Evolutionary conservation across 306 rosid genomes (phyloP), one percentile per base, ranked within the genome.

Genomic region (Lithocarpus polystachyus): DNA sequence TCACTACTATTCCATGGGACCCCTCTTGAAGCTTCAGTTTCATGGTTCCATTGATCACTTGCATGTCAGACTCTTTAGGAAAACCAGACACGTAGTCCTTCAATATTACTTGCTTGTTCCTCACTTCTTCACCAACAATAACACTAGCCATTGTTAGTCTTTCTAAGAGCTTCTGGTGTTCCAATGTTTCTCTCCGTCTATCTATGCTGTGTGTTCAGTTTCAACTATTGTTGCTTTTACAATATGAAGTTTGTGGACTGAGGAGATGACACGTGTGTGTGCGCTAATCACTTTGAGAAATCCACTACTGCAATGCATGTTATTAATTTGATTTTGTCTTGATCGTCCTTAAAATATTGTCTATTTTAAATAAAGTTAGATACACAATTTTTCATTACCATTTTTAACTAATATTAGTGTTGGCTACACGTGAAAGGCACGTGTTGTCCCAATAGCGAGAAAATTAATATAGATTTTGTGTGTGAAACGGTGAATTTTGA

Each of bases 1-100:
- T 90, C 2, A 92, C 89, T 64, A 90, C 67, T 45, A 92, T 79
- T 37, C 88, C 79, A 57, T 81, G 67, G 33, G 87, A 81, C 61
- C 75, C 64, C 60, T 40, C 80, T 52, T 51, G 81, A 79, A 91
- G 82, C 31, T 84, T 48, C 71, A 87, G 72, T 68, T 64, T 82
- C 54, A 79, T 72, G 40, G 83, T 77, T 9, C 75, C 61, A 72
- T 48, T 60, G 14, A 52, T 75, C 40, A 87, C 56, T 31, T 81
- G 61, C 75, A 89, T 81, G 71, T 89, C 84, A n/a, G 87, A 60
- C 59, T 83, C 81, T 72, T 77, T 82, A 22, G 89, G 83, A 77
- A 85, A 60, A 1, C 89, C 88, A 43, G 80, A 61, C 33, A 89
- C 75, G 80, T 75, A 26, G 28, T 74, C 73, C 40, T 56, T 52